These are phyloP conservation scores for Agrocybe chaxingu DNA, from an alignment of 768 basidiomycete genomes.

Conservation along the genomic window DNA sequence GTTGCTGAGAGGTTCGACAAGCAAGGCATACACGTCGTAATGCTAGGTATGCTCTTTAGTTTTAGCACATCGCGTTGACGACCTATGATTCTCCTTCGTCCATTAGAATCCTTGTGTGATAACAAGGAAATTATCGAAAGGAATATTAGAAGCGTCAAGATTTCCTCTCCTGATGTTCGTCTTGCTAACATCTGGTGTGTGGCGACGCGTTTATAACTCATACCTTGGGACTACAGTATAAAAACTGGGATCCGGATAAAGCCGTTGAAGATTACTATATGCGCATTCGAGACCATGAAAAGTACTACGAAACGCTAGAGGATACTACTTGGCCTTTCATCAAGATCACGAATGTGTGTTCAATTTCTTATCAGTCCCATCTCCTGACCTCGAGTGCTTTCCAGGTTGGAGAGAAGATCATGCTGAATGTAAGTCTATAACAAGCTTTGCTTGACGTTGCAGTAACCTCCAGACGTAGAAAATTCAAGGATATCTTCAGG, in stretches of 20 bases:
- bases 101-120: slow-evolving; percentile 84
- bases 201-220: slow-evolving; percentile 2
- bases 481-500: slow-evolving; percentile 87
- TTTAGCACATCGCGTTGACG: not conserved
- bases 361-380: slow-evolving; percentile 9
- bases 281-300: slow-evolving; percentile 86
- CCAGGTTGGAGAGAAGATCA: slow-evolving; percentile 93
- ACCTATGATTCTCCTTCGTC: not conserved
- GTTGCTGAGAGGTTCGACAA: slow-evolving; percentile 85
- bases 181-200: not conserved
- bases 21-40: slow-evolving; percentile 86
- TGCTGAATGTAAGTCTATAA: slow-evolving; percentile 70
- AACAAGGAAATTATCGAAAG: slow-evolving; percentile 89
- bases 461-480: slow-evolving; percentile 38
- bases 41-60: slow-evolving; percentile 63
- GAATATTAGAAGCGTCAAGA: slow-evolving; percentile 96
- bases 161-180: slow-evolving; percentile 94
- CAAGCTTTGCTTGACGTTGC: not conserved
- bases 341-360: slow-evolving; percentile 82
- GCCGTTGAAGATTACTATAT: slow-evolving; percentile 90
- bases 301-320: slow-evolving; percentile 86
- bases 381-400: slow-evolving; percentile 1
- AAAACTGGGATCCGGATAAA: slow-evolving; percentile 87
- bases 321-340: slow-evolving; percentile 92
- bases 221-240: slow-evolving; percentile 55